These are phyloP conservation scores for Wickerhamomyces mucosus DNA, from an alignment of 805 yeast species.

Conservation along the genomic window DNA sequence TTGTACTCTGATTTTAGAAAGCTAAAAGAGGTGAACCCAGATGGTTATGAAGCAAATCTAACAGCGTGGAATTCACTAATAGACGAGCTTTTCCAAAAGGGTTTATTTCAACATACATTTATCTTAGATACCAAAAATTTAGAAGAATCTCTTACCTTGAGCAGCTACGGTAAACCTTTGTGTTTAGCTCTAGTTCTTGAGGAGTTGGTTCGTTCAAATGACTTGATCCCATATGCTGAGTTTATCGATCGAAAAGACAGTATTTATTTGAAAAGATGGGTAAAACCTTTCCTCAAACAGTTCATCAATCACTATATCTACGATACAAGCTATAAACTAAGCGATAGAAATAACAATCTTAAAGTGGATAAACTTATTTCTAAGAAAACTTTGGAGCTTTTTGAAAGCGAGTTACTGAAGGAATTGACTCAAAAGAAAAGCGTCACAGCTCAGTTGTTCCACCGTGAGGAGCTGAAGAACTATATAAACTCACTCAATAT, in stretches of 20 bases:
- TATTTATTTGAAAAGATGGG: conserved; percentile 15
- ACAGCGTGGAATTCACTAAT: conserved; percentile 27
- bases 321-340: conserved; percentile 15
- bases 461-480: conserved; percentile 6
- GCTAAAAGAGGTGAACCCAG: conserved; percentile 27
- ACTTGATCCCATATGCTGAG: conserved; percentile 19
- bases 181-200: conserved; percentile 28
- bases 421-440: conserved; percentile 1
- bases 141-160: conserved; percentile 18
- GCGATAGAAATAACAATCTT: conserved; percentile 10
- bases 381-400: conserved; percentile 11
- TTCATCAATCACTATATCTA: conserved; percentile 14
- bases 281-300: conserved; percentile 16
- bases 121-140: conserved; percentile 19
- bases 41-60: conserved; percentile 32
- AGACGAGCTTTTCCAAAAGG: conserved; percentile 8
- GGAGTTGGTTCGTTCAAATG: conserved; percentile 19
- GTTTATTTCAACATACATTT: conserved; percentile 10
- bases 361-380: conserved; percentile 14
- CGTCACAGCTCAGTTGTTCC: conserved; percentile 9
- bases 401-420: conserved; percentile 4
- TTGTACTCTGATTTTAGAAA: conserved; percentile 30
- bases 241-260: conserved; percentile 14
- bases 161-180: conserved; percentile 26
- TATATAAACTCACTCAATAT: conserved; percentile 5